Evolutionary conservation across 192 early-diverging fungal species (phyloP), one percentile per base, ranked within the genome.

Genomic region (Coemansia biformis): DNA sequence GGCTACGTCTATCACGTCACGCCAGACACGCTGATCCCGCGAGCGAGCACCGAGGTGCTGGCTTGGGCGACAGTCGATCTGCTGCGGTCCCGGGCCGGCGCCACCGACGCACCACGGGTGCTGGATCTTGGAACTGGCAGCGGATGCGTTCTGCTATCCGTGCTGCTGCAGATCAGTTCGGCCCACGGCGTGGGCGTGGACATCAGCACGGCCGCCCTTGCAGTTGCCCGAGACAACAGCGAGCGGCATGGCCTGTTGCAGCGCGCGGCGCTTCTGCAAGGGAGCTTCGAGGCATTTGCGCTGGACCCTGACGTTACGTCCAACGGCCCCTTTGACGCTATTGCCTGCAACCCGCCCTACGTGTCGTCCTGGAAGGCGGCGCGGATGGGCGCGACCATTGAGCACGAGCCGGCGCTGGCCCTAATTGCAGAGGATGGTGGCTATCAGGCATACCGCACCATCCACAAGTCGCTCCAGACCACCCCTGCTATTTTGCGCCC

Each of bases 311-410:
- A n/a, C 8, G 37, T 76, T 14, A 8, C 52, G 23, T 17, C 35
- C 6, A 23, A 53, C 9, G 39, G 51, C 0, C 65, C 78, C 0
- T 81, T 79, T 26, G 81, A 89, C 58, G 38, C 83, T 23, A 61
- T 89, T 5, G 72, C 83, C 1, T 87, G 85, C 48, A 89, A 89
- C 38, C 87, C 87, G 17, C 87, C 87, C 0, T 89, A 89, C 40
- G 57, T 88, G 18, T 65, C 79, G 16, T 23, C 43, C 4, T 58
- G 38, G 5, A 74, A 57, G 10, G 75, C 54, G 0, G 58, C 46
- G 0, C 46, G 57, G 8, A 56, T 74, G 48, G 45, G 65, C 5
- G 38, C 56, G 22, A 61, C 73, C 13, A 56, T 77, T 19, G 71
- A 59, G 13, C 59, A 81, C 45, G 86, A 88, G 48, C 86, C 86